Conservation (phyloP, 257 asterid species). For the Solanum bulbocastanum region DNA sequence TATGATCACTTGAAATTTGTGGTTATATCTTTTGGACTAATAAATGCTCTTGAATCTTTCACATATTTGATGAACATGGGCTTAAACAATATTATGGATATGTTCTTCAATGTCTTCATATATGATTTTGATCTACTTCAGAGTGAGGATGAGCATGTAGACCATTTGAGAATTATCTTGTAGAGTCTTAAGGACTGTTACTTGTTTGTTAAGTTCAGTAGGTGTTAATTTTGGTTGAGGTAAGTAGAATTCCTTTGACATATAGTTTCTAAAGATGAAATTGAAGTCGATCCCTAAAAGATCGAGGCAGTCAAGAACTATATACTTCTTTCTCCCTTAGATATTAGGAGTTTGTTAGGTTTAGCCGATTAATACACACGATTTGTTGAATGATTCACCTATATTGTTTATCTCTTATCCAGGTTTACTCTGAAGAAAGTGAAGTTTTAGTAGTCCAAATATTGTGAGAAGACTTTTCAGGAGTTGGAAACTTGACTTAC, state of each 20-base stretch:
- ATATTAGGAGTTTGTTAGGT: not conserved
- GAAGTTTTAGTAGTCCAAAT: not conserved
- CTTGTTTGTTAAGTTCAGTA: not conserved
- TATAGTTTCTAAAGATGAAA: too few relatives aligned
- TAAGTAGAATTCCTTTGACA: too few relatives aligned
- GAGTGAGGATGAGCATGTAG: not conserved
- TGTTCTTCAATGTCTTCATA: not conserved
- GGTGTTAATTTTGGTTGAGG: not conserved
- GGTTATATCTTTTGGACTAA: not conserved
- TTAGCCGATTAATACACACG: not conserved
- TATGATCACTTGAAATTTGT: too few relatives aligned
- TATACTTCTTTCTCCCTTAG: not conserved
- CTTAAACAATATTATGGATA: not conserved
- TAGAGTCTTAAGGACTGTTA: not conserved
- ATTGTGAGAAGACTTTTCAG: too few relatives aligned
- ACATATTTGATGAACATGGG: not conserved
- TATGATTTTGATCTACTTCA: not conserved
- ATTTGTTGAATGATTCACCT: too few relatives aligned
- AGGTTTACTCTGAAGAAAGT: not conserved
- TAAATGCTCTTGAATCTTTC: too few relatives aligned
- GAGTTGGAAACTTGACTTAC: not conserved
- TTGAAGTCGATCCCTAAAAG: too few relatives aligned
- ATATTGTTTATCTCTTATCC: too few relatives aligned
- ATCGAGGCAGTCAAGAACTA: not conserved
- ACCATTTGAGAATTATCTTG: not conserved